These are phyloP conservation scores for Picochlorum sp. DNA, from an alignment of 139 green algal species.

Conservation along the genomic window DNA sequence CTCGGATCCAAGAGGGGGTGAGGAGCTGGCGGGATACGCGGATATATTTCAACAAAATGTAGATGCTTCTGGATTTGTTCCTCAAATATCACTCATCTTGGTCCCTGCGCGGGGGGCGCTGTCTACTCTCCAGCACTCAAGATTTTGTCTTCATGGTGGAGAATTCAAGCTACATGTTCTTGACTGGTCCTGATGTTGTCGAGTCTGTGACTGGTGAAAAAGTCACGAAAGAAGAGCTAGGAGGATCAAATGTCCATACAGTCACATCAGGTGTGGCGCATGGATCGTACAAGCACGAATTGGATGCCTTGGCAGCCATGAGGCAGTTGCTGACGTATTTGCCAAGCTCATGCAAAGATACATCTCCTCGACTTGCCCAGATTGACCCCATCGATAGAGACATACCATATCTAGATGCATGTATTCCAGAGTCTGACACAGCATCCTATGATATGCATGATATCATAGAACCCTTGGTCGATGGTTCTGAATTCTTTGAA, in stretches of 20 bases:
- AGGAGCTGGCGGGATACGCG: slow-evolving; percentile 49
- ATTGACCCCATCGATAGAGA: slow-evolving; percentile 24
- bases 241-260: slow-evolving; percentile 48
- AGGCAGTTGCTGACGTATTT: slow-evolving; percentile 47
- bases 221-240: slow-evolving; percentile 46
- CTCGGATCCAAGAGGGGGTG: slow-evolving; percentile 62
- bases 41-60: slow-evolving; percentile 57
- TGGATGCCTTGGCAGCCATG: slow-evolving; percentile 49
- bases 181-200: slow-evolving; percentile 59
- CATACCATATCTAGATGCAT: slow-evolving; percentile 31
- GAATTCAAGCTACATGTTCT: slow-evolving; percentile 54
- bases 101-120: slow-evolving; percentile 54
- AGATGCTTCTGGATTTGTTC: slow-evolving; percentile 60
- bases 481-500: slow-evolving; percentile 55
- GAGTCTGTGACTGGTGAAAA: slow-evolving; percentile 41
- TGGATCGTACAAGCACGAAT: slow-evolving; percentile 49
- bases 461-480: slow-evolving; percentile 40
- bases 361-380: not conserved
- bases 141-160: slow-evolving; percentile 67
- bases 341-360: slow-evolving; percentile 30
- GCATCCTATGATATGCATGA: slow-evolving; percentile 52
- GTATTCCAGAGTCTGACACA: slow-evolving; percentile 31
- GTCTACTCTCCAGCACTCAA: slow-evolving; percentile 65
- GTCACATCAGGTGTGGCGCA: slow-evolving; percentile 43
- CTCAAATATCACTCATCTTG: slow-evolving; percentile 59